Evolutionary conservation across 108 stramenopile genomes (phyloP).

Genomic region (Cyclostephanos invisitatus): DNA sequence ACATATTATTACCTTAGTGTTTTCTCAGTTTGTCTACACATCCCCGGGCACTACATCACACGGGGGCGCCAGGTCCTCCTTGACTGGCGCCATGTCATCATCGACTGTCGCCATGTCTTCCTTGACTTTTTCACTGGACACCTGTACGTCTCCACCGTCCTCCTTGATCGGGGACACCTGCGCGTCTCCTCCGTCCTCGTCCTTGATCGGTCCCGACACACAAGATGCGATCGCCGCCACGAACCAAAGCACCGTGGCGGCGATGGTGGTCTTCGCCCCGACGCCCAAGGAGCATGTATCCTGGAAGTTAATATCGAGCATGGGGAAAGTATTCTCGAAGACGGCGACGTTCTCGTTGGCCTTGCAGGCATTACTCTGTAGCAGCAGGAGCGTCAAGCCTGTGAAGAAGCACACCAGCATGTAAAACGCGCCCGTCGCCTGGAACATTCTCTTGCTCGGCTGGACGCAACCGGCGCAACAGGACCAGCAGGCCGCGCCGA

Average conservation of each 20-base stretch:
- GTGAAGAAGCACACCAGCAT: constrained; percentile 46
- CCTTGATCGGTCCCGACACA: neutral
- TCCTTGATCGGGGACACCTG: neutral
- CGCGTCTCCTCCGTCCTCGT: no score
- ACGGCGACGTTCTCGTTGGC: constrained; percentile 19
- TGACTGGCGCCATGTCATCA: no score
- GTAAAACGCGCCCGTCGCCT: constrained; percentile 18
- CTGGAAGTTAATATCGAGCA: constrained; percentile 14
- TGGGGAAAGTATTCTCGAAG: neutral
- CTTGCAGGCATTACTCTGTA: constrained; percentile 49
- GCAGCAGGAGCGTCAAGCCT: constrained; percentile 44
- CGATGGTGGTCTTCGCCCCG: constrained; percentile 41
- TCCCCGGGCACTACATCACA: no score
- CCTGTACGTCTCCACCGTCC: no score
- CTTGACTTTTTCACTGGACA: no score
- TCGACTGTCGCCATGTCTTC: no score
- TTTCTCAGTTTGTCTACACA: no score
- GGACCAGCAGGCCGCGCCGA: constrained; percentile 30
- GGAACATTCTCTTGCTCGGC: constrained; percentile 4
- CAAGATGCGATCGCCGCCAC: constrained; percentile 26
- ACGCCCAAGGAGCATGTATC: constrained; percentile 23
- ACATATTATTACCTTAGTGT: no score
- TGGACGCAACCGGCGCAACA: constrained; percentile 31
- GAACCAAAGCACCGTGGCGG: constrained; percentile 50
- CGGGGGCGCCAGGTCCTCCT: no score